phyloP scores from a whole-genome alignment of 306 rosid genomes.

The Pterocarpus macrocarpus region DNA sequence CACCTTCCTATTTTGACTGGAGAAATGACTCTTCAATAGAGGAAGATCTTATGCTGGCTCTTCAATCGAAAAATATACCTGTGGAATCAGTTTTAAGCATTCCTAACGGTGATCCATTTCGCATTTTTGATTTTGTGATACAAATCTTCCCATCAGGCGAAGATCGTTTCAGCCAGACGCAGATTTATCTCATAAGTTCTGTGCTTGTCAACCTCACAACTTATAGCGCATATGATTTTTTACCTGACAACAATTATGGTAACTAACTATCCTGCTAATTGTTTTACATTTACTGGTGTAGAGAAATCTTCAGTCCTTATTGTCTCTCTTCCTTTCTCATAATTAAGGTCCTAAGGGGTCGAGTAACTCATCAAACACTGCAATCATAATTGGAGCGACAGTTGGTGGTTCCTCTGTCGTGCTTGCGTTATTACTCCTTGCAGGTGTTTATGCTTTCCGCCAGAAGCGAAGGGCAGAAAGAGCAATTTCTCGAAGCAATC shows the following conservation, averaged over 20 bases:
- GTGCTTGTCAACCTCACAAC: conserved; percentile 53
- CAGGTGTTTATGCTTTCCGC: conserved; percentile 59
- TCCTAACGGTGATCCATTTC: neutral
- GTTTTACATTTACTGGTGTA: neutral
- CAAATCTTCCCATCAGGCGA: conserved; percentile 55
- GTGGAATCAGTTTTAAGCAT: conserved; percentile 53
- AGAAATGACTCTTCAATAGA: conserved; percentile 27
- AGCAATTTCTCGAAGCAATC: conserved; percentile 51
- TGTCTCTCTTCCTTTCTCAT: neutral
- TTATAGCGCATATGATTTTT: conserved; percentile 50
- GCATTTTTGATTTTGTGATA: conserved; percentile 34
- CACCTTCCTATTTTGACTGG: conserved; percentile 54
- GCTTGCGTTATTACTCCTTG: conserved; percentile 52
- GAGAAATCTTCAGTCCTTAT: conserved; percentile 8
- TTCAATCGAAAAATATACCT: neutral
- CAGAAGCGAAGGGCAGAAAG: conserved; percentile 60
- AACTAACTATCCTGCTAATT: conserved; percentile 32
- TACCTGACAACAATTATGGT: neutral
- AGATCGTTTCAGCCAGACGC: conserved; percentile 51
- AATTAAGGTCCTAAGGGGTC: conserved; percentile 18
- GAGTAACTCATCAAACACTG: conserved; percentile 36
- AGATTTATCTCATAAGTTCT: conserved; percentile 39
- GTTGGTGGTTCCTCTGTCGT: conserved; percentile 55
- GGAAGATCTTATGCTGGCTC: neutral
- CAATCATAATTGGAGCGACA: conserved; percentile 57